A percentile compares a stretch with the other conserved stretches of the same genome.
Evolutionary conservation across 192 early-diverging fungal species (phyloP).

Genomic region (Backusella parvicylindrica): DNA sequence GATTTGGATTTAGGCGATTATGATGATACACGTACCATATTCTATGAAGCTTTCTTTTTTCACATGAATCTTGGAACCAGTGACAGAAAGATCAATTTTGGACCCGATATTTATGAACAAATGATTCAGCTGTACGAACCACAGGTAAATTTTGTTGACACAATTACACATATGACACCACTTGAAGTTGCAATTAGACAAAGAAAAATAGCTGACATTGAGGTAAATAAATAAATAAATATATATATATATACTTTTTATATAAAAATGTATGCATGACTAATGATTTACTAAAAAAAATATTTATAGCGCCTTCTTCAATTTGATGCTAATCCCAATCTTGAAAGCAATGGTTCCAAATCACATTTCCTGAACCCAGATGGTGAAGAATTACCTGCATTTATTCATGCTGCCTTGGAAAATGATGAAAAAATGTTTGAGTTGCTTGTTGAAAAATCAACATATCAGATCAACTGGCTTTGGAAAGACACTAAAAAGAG

Average conservation of each 20-base stretch:
- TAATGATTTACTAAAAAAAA: not conserved
- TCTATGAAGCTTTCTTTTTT: conserved; percentile 18
- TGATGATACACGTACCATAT: conserved; percentile 7
- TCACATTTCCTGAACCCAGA: not conserved
- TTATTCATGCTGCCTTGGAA: conserved; percentile 36
- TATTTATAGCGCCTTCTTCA: conserved; percentile 28
- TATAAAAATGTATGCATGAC: not conserved
- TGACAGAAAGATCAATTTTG: not conserved
- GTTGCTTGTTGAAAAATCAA: conserved; percentile 4
- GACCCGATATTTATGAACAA: not conserved
- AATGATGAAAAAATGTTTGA: not conserved
- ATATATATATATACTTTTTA: not conserved
- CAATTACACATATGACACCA: conserved; percentile 30
- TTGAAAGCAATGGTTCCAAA: conserved; percentile 18
- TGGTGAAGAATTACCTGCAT: conserved; percentile 25
- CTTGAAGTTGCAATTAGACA: conserved; percentile 42
- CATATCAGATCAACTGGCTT: conserved; percentile 12
- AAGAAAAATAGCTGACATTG: conserved; percentile 22
- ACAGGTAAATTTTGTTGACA: conserved; percentile 37
- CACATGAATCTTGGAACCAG: not conserved
- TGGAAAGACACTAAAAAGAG: conserved; percentile 5
- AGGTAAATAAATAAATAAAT: conserved; percentile 15
- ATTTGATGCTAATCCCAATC: conserved; percentile 37
- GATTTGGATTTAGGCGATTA: conserved; percentile 3
- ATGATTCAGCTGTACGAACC: conserved; percentile 15